Base-by-base conservation (phyloP, 805 yeast species). In the Ogataea nonfermentans region DNA sequence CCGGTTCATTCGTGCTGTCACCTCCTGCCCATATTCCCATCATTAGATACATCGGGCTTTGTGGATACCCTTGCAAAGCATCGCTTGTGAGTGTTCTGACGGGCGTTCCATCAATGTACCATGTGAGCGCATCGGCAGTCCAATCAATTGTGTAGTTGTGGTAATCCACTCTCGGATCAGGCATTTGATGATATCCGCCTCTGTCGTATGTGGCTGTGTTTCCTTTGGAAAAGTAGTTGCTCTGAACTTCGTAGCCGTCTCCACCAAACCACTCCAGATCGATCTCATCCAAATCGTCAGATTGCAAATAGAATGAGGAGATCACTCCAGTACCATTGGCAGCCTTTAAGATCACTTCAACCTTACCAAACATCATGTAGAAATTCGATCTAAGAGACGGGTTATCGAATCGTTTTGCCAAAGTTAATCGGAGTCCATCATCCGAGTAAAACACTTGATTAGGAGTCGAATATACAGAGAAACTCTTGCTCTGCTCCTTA, bases 181-280 rank as follows among this genome's bases (percentile, higher is more conserved):
- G 53, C 40, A 81, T 81, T 7, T 62, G 52, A 53, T 84, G 90
- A 65, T 75, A 83, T 25, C 63, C 78, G 40, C 96, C 96, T 53
- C 96, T 74, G 57, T 85, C 87, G 55, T 82, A 87, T 3, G 91
- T 78, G 9, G 81, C 61, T 2, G 86, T 79, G 56, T 81, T 66
- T 44, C 96, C 96, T 59, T 89, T 84, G 25, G 88, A 77, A 67
- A 87, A 89, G 61, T 63, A 90, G 59, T 84, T 84, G 17, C 89
- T 71, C 64, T 86, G 95, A 51, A 84, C 78, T 57, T 86, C 81
- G 29, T 76, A 70, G 17, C 69, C 68, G 57, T 89, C 95, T 33
- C 85, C 79, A 13, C 96, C 96, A 31, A 84, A 70, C 81, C 93
- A 84, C 62, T 90, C 96, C 34, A 84, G 56, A 64, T 90, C 97